These are phyloP conservation scores for Botrytis byssoidea DNA, from an alignment of 2,329 filamentous ascomycete species.

Conservation along the genomic window DNA sequence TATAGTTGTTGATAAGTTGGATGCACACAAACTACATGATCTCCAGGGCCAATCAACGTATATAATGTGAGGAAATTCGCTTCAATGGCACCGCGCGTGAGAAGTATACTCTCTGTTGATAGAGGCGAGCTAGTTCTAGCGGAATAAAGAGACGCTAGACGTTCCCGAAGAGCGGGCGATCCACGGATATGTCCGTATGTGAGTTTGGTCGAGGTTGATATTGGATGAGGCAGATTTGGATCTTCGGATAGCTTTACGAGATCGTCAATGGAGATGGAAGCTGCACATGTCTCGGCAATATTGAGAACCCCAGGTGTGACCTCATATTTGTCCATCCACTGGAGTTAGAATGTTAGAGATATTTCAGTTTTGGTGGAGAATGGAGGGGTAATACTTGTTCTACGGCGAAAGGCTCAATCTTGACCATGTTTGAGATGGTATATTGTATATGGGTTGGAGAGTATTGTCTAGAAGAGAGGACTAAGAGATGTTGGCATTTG, in stretches of 20 bases:
- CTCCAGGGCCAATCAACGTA: slow-evolving; percentile 66
- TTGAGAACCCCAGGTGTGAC: slow-evolving; percentile 59
- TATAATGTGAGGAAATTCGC: slow-evolving; percentile 85
- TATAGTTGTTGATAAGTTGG: slow-evolving; percentile 88
- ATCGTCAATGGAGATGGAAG: slow-evolving; percentile 70
- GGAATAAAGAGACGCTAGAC: slow-evolving; percentile 65
- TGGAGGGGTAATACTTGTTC: slow-evolving; percentile 52
- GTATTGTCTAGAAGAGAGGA: slow-evolving; percentile 8
- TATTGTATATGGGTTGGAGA: too few relatives aligned
- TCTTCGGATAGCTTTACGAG: slow-evolving; percentile 59
- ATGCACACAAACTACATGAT: slow-evolving; percentile 84
- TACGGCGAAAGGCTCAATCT: slow-evolving; percentile 64
- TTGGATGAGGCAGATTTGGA: slow-evolving; percentile 44
- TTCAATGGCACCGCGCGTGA: slow-evolving; percentile 76
- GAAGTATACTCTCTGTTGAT: slow-evolving; percentile 63
- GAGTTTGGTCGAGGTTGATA: slow-evolving; percentile 58
- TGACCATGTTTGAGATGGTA: slow-evolving; percentile 48
- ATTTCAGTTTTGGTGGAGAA: slow-evolving; percentile 8
- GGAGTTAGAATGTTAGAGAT: slow-evolving; percentile 24
- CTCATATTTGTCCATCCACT: slow-evolving; percentile 65
- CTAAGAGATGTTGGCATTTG: slow-evolving; percentile 22
- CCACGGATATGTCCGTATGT: slow-evolving; percentile 74
- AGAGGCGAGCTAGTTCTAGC: slow-evolving; percentile 49
- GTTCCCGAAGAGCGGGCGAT: slow-evolving; percentile 59
- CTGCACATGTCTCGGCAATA: slow-evolving; percentile 76